phyloP scores from a whole-genome alignment of 371 early-diverging fungal genomes.

The Mortierella sp. region DNA sequence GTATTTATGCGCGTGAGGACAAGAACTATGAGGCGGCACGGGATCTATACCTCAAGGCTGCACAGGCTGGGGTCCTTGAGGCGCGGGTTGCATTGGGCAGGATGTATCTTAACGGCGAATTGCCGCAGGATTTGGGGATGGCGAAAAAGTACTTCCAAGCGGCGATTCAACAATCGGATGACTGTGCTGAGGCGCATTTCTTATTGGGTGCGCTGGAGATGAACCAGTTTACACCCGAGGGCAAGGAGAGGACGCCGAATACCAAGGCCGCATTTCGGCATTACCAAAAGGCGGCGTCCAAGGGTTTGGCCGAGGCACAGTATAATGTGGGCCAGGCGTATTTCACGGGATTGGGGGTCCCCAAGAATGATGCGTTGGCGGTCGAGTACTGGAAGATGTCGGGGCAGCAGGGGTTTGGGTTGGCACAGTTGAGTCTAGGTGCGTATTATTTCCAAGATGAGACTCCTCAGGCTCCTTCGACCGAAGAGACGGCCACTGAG shows the following conservation, averaged over 20 bases:
- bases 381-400: conserved; percentile 59
- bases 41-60: conserved; percentile 36
- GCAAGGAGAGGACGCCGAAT: conserved; percentile 15
- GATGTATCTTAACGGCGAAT: conserved; percentile 53
- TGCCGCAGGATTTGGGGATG: conserved; percentile 20
- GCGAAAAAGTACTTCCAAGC: conserved; percentile 41
- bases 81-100: conserved; percentile 40
- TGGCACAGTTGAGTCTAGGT: conserved; percentile 52
- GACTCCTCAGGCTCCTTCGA: conserved; percentile 12
- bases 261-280: conserved; percentile 35
- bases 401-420: conserved; percentile 50
- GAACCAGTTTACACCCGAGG: conserved; percentile 7
- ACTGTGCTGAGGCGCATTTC: conserved; percentile 39
- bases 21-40: conserved; percentile 38
- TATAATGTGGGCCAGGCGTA: conserved; percentile 48
- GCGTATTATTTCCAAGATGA: conserved; percentile 57
- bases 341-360: conserved; percentile 37
- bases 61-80: conserved; percentile 25
- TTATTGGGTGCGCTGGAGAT: conserved; percentile 40
- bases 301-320: conserved; percentile 51
- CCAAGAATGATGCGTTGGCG: conserved; percentile 52
- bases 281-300: conserved; percentile 51
- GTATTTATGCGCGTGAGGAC: conserved; percentile 52
- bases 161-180: conserved; percentile 24
- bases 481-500: not conserved